Base-by-base conservation (phyloP, 169 alveolate species). In the Babesia divergens region DNA sequence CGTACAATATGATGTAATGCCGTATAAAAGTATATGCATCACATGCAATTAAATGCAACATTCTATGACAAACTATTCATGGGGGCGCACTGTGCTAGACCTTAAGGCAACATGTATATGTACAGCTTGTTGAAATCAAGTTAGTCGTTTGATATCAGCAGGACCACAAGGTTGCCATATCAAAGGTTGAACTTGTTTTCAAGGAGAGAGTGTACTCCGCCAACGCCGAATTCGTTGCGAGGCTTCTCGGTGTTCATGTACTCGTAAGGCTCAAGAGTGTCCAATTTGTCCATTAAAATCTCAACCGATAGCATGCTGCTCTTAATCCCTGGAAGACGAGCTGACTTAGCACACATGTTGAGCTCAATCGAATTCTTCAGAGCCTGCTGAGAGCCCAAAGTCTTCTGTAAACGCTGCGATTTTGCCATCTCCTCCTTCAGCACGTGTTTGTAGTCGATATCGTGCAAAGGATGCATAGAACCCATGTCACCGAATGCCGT, bases 241-340 rank as follows among this genome's bases (percentile, higher is more conserved):
- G 86, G 86, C 60, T 67, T 77, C 69, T 62, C 83, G 32, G 26
- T 37, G 71, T 80, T 80, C 71, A 80, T 32, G 54, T 80, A 80
- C 43, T 80, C 88, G 60, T 68, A 80, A 0, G 80, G 50, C 70
- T 80, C 70, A 28, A 80, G 22, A 8, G 77, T 26, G 40, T 80
- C 88, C 77, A 80, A 64, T 49, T 80, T 53, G 58, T 56, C 83
- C 82, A 70, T 80, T 26, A 80, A 60, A 28, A 80, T 69, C 60
- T 80, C 83, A 11, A 69, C 50, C 3, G 88, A 80, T 8, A 80
- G 72, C 88, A 80, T 80, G 52, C 83, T 69, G 43, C 83, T 69
- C 69, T 69, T 80, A 7, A 77, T 77, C 18, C 86, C 86, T 7
- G 88, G 88, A n/a, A 70, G 69, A 18, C 88, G 54, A 14, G 88